Base-by-base conservation (phyloP, 768 basidiomycete genomes). In the Panaeolus cyanescens region DNA sequence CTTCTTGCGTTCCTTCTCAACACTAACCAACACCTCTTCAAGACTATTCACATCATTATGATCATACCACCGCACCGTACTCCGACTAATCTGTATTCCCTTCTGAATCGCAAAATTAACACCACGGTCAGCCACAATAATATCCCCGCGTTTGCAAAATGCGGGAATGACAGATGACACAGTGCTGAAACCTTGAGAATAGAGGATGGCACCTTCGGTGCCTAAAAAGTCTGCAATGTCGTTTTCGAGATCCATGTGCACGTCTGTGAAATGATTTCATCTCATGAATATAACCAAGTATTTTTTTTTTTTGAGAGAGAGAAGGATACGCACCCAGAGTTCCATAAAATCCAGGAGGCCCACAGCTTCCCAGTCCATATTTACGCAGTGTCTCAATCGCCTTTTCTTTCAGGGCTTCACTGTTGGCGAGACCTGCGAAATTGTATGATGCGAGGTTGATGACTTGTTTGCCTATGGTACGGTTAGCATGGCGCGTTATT, bases 111-210 rank as follows among this genome's bases (percentile, higher is more conserved):
- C 88, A 73, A 99, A 95, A 75, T 92, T 96, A 66, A 95, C 89
- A n/a, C 89, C 86, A n/a, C 94, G 88, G 74, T 99, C 96, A 3
- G 95, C 95, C n/a, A 99, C 92, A 69, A 99, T 96, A 69, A 99
- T 87, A 69, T 99, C 96, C 1, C 95, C 96, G 63, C 96, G 88
- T 73, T 99, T 99, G 81, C 92, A 93, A 76, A 99, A 99, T 1
- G 97, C 93, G 0, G 97, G 94, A 62, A 99, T 97, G 68, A 96
- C 94, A 15, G 95, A 96, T 3, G 92, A 88, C 64, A 94, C 87
- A 59, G 95, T 94, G 8, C 93, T 87, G 74, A 96, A 98, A 12
- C 89, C 90, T 77, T 99, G 96, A 0, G 95, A 90, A 73, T 98
- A 99, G 62, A 98, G 83, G 71, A 99, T 99, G 17, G 91, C 79